These are phyloP conservation scores for Gossypium mustelinum DNA, from an alignment of 345 rosid species.

Conservation along the genomic window DNA sequence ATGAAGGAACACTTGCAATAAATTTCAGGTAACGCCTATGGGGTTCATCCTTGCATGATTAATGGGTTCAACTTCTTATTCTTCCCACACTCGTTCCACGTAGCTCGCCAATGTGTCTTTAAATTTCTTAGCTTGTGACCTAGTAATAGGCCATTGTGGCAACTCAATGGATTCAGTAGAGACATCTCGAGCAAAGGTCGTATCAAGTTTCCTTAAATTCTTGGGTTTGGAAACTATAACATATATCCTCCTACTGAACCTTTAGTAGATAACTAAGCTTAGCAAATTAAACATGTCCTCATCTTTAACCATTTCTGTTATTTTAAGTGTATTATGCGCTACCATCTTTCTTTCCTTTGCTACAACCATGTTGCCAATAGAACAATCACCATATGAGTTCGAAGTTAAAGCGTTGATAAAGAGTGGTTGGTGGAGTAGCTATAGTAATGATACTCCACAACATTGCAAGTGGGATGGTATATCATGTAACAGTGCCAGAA, in stretches of 20 bases:
- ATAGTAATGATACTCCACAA: not conserved
- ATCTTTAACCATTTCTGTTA: not conserved
- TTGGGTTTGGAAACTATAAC: not conserved
- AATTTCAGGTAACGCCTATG: too few species aligned
- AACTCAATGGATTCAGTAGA: too few species aligned
- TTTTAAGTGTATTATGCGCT: not conserved
- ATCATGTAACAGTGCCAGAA: not conserved
- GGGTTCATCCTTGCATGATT: too few species aligned
- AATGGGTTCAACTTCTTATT: too few species aligned
- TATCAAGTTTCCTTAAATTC: too few species aligned
- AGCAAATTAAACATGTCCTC: not conserved
- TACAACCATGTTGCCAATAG: too few species aligned
- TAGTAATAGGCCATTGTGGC: too few species aligned
- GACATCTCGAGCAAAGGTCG: too few species aligned
- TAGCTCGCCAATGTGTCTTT: too few species aligned
- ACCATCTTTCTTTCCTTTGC: not conserved
- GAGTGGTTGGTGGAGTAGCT: constrained; percentile 2
- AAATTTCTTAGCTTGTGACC: too few species aligned
- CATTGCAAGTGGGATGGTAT: not conserved
- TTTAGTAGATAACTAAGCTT: not conserved
- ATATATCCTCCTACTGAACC: not conserved
- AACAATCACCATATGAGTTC: not conserved
- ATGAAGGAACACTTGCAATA: too few species aligned
- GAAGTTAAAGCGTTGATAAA: not conserved
- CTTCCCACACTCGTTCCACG: too few species aligned